phyloP scores from a whole-genome alignment of 2,329 filamentous ascomycete species.

The Ceratocystis harringtonii region DNA sequence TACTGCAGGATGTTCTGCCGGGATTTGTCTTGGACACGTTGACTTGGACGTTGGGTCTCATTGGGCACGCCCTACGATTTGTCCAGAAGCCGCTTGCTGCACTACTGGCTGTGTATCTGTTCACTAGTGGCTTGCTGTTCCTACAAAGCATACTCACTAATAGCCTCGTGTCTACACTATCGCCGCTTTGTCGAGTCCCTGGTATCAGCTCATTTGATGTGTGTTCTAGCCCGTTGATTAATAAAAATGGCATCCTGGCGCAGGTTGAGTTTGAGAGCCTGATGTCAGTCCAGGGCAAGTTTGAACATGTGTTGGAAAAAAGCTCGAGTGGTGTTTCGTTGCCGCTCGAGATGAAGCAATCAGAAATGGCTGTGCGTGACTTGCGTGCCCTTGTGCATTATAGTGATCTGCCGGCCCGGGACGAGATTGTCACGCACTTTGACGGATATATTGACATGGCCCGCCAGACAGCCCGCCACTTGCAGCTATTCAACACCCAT shows the following conservation, averaged over 20 bases:
- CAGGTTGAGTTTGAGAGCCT: conserved; percentile 56
- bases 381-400: conserved; percentile 56
- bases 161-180: conserved; percentile 46
- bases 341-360: conserved; percentile 64
- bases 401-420: conserved; percentile 50
- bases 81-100: conserved; percentile 50
- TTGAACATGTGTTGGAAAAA: conserved; percentile 59
- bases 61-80: conserved; percentile 44
- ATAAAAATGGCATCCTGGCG: conserved; percentile 20
- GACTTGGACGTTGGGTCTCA: conserved; percentile 39
- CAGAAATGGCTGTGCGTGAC: conserved; percentile 59
- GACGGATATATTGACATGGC: conserved; percentile 60
- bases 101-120: conserved; percentile 45
- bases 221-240: conserved; percentile 19
- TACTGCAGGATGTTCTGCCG: conserved; percentile 27
- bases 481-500: conserved; percentile 62
- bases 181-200: conserved; percentile 56
- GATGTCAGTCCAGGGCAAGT: conserved; percentile 58
- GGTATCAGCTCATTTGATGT: conserved; percentile 32
- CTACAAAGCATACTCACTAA: conserved; percentile 46
- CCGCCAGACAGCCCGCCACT: conserved; percentile 45
- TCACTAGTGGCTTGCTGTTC: conserved; percentile 43
- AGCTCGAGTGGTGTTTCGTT: conserved; percentile 50
- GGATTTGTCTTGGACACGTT: conserved; percentile 27
- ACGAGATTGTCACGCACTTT: conserved; percentile 62